phyloP scores from a whole-genome alignment of 1,139 yeast species.

The Magnusiomyces clavatus region DNA sequence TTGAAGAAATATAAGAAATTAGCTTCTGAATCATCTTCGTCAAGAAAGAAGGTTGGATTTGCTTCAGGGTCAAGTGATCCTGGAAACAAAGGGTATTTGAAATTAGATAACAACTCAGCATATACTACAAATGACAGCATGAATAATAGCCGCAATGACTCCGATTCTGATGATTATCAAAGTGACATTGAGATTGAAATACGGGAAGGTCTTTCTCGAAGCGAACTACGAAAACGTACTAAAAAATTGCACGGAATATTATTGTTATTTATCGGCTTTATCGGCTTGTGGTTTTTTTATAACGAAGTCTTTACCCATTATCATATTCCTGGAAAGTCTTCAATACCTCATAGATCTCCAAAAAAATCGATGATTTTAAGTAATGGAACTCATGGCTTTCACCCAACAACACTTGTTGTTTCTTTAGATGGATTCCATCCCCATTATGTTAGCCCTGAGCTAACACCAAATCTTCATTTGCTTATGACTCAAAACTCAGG shows the following conservation, averaged over 20 bases:
- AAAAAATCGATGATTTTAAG: conserved; percentile 26
- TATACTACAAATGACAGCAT: conserved; percentile 3
- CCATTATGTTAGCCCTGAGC: conserved; percentile 58
- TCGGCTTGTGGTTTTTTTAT: conserved; percentile 13
- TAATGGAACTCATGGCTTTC: conserved; percentile 67
- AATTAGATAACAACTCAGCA: not conserved
- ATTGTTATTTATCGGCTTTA: conserved; percentile 7
- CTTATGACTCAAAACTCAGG: conserved; percentile 50
- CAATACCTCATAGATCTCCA: conserved; percentile 4
- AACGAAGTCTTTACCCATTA: conserved; percentile 4
- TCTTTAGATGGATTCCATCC: conserved; percentile 92
- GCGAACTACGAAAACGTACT: conserved; percentile 7
- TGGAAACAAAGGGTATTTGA: conserved; percentile 2
- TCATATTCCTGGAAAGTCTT: not conserved
- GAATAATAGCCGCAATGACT: conserved; percentile 5
- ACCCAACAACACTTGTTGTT: conserved; percentile 69
- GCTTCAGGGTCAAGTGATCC: conserved; percentile 4
- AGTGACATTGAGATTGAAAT: conserved; percentile 16
- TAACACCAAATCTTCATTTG: conserved; percentile 65
- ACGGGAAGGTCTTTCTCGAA: conserved; percentile 10
- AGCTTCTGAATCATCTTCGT: conserved; percentile 5
- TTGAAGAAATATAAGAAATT: conserved; percentile 9
- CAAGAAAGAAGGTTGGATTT: conserved; percentile 14
- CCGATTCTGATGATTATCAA: conserved; percentile 14
- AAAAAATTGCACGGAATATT: conserved; percentile 11